Evolutionary conservation across 2,329 filamentous ascomycete genomes (phyloP).

Genomic region (Aspergillus aculeatinus): DNA sequence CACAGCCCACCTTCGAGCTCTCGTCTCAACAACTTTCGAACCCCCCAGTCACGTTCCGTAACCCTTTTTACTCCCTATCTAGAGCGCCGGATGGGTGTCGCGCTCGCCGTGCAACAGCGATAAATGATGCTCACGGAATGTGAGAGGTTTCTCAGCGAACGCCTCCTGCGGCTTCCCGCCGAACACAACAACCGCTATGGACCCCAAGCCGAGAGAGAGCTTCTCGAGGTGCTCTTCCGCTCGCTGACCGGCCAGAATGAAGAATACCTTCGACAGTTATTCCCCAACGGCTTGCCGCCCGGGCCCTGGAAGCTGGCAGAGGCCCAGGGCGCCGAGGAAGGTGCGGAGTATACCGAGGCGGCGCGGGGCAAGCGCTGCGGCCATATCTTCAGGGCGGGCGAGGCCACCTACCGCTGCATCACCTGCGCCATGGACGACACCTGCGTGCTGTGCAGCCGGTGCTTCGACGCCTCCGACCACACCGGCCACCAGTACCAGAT

Average conservation of each 20-base stretch:
- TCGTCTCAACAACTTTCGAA: not conserved
- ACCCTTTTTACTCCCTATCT: conserved; percentile 1
- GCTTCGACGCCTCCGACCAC: conserved; percentile 94
- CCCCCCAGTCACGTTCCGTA: not conserved
- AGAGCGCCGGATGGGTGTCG: conserved; percentile 29
- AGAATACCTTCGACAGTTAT: conserved; percentile 76
- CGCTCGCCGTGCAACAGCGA: conserved; percentile 15
- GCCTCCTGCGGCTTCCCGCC: conserved; percentile 74
- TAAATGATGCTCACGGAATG: conserved; percentile 51
- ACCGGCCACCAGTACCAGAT: conserved; percentile 90
- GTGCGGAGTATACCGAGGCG: conserved; percentile 89
- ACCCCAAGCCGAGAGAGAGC: conserved; percentile 66
- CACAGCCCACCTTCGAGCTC: conserved; percentile 11
- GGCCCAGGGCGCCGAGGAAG: conserved; percentile 88
- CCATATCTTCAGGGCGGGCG: conserved; percentile 93
- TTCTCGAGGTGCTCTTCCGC: conserved; percentile 79
- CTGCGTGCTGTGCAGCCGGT: conserved; percentile 88
- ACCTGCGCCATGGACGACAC: conserved; percentile 95
- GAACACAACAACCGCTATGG: conserved; percentile 74
- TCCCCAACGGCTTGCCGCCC: conserved; percentile 69
- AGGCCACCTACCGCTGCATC: conserved; percentile 90
- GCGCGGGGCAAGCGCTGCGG: conserved; percentile 92
- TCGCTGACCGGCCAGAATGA: conserved; percentile 74
- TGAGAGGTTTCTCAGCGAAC: conserved; percentile 80
- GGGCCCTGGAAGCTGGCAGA: conserved; percentile 73